Conservation (phyloP, 805 yeast species). For the Starmerella potacharoeniae region DNA sequence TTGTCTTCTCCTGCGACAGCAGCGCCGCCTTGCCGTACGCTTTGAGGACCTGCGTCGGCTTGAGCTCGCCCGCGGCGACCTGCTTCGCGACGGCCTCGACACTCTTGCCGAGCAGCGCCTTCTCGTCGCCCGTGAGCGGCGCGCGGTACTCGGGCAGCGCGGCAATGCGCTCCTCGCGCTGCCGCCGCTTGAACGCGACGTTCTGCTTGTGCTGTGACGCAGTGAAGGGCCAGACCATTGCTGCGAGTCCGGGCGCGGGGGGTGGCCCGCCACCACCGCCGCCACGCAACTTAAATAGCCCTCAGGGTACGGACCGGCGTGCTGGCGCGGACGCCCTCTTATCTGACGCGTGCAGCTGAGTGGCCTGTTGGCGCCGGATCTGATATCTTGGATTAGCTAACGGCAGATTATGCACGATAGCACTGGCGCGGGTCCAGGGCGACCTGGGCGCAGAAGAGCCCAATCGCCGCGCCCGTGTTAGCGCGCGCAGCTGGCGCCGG, state of each 20-base stretch:
- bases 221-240: conserved; percentile 6
- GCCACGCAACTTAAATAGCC: neutral
- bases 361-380: neutral
- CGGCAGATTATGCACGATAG: neutral
- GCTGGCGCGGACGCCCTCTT: neutral
- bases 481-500: no score
- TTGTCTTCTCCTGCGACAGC: conserved; percentile 46
- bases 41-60: conserved; percentile 42
- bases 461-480: no score
- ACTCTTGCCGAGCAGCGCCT: conserved; percentile 31
- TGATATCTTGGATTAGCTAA: neutral
- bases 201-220: conserved; percentile 8
- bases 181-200: conserved; percentile 24
- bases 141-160: conserved; percentile 31
- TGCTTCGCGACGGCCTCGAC: conserved; percentile 35
- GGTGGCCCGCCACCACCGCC: no score
- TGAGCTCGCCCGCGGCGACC: conserved; percentile 38
- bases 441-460: no score
- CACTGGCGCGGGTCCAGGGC: neutral
- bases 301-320: neutral
- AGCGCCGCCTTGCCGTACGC: conserved; percentile 59
- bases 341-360: neutral
- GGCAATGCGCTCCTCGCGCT: conserved; percentile 29
- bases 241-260: neutral
- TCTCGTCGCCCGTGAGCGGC: conserved; percentile 30